Evolutionary conservation across 371 early-diverging fungal genomes (phyloP), one percentile per base, ranked within the genome.

Genomic region (Funneliformis caledonium): DNA sequence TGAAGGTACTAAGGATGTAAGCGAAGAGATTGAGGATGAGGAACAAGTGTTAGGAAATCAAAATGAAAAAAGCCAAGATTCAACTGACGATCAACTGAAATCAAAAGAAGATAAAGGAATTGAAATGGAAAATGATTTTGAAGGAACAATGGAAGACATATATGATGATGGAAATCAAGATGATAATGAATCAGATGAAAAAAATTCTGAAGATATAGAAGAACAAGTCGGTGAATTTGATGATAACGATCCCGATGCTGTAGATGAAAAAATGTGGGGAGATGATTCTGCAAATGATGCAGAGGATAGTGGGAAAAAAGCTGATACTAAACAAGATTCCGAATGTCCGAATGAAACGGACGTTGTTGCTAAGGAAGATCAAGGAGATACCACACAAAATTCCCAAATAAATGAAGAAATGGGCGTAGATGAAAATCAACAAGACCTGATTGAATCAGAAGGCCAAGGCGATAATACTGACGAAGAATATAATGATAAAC

Each of bases 231-330:
- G 97, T 33, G 93, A 97, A 75, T 90, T 96, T 2, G 97, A 96
- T 81, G 91, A 92, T 47, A 92, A 95, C 81, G 92, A 95, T 78
- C 95, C 95, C 1, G 94, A 97, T 76, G 95, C 94, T 4, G 92
- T 99, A 31, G 99, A 99, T 82, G 97, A 98, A 81, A 96, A 97
- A 89, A 91, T 99, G 91, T 99, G 99, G 99, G 94, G 93, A 56
- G 97, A 95, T 81, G 93, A 96, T 43, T 93, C 94, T 50, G 90
- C 90, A 22, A 92, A 93, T n/a, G 90, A 92, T 68, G 89, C 91
- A 72, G 88, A 92, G 37, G 92, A 93, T 62, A 88, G 87, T 72
- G 88, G 91, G 78, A 90, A 92, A 83, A 89, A 88, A 48, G 89
- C 87, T 67, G 90, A 92, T 67, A 88, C 89, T 75, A 85, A 88